Evolutionary conservation across 306 rosid species (phyloP).

Genomic region (Castanea crenata): DNA sequence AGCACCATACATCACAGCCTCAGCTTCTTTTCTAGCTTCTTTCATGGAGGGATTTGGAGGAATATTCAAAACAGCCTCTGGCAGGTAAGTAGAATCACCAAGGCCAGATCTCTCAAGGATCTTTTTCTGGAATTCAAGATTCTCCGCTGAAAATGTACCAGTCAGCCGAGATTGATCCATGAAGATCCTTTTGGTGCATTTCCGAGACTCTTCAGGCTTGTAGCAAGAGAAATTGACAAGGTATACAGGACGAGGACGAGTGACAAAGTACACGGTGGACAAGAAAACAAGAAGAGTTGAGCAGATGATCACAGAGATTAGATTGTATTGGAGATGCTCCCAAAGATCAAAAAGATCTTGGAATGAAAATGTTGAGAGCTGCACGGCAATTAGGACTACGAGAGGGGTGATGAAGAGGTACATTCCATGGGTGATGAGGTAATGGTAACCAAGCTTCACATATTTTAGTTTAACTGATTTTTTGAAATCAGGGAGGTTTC

Average conservation of each 20-base stretch:
- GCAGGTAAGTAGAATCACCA: slow-evolving; percentile 80
- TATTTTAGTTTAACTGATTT: slow-evolving; percentile 76
- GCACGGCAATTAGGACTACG: slow-evolving; percentile 57
- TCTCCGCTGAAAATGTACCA: slow-evolving; percentile 59
- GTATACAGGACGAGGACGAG: slow-evolving; percentile 75
- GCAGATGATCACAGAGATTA: slow-evolving; percentile 63
- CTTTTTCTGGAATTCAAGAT: slow-evolving; percentile 71
- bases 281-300: slow-evolving; percentile 81
- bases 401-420: slow-evolving; percentile 74
- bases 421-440: slow-evolving; percentile 88
- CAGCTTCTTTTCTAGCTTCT: slow-evolving; percentile 95
- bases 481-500: slow-evolving; percentile 84
- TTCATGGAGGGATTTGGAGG: slow-evolving; percentile 92
- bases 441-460: slow-evolving; percentile 89
- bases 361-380: slow-evolving; percentile 68
- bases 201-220: slow-evolving; percentile 74
- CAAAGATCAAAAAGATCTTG: slow-evolving; percentile 70
- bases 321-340: slow-evolving; percentile 76
- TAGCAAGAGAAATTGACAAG: slow-evolving; percentile 86
- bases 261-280: slow-evolving; percentile 67
- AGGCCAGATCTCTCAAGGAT: slow-evolving; percentile 95
- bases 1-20: slow-evolving; percentile 83
- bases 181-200: slow-evolving; percentile 71
- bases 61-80: slow-evolving; percentile 78
- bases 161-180: slow-evolving; percentile 69